Evolutionary conservation across 1,284 basidiomycete species (phyloP).

Genomic region (Phylloporus gajari): DNA sequence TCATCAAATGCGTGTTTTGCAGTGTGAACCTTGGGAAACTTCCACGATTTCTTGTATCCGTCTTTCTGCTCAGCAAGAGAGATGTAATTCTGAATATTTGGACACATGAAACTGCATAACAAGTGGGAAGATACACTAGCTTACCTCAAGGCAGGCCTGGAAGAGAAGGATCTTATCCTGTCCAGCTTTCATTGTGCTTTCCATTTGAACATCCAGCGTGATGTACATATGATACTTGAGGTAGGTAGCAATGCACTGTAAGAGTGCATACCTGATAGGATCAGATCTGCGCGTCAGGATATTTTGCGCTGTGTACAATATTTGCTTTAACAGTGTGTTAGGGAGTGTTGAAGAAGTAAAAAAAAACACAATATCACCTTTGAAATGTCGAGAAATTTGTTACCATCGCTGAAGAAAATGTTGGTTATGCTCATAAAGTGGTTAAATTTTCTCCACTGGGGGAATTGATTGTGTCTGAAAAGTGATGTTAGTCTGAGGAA

Average conservation of each 20-base stretch:
- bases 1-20: constrained; percentile 46
- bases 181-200: neutral
- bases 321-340: neutral
- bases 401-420: neutral
- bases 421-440: neutral
- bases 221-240: neutral
- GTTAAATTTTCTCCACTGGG: neutral
- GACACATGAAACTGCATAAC: too few relatives aligned
- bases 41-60: constrained; percentile 33
- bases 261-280: neutral
- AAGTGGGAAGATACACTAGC: neutral
- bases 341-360: neutral
- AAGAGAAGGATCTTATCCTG: neutral
- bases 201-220: neutral
- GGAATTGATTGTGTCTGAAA: neutral
- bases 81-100: neutral
- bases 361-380: neutral
- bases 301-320: neutral
- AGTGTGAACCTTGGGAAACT: constrained; percentile 50
- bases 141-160: neutral
- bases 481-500: neutral
- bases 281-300: neutral
- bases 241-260: neutral
- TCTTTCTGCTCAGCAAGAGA: neutral
- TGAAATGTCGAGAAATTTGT: neutral